These are phyloP conservation scores for Eucalyptus coolabah DNA, from an alignment of 345 rosid species.

Conservation along the genomic window DNA sequence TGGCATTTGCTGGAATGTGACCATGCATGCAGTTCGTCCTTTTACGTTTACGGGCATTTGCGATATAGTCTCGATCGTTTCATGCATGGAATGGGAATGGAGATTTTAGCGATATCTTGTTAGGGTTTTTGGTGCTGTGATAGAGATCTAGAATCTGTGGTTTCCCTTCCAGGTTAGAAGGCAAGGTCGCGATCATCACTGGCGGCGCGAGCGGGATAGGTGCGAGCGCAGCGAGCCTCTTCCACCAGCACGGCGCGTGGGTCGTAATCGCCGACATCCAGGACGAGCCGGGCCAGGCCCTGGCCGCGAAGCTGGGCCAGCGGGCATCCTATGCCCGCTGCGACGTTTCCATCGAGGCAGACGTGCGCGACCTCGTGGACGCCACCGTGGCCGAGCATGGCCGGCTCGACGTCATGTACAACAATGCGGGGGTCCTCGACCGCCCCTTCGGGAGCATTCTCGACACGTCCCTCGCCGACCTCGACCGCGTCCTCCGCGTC, in stretches of 20 bases:
- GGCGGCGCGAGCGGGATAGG: background rate
- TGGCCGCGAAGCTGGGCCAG: background rate
- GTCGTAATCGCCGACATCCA: background rate
- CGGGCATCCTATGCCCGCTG: background rate
- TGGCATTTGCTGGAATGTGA: background rate
- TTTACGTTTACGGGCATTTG: background rate
- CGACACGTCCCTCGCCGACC: too few relatives aligned
- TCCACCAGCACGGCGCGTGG: background rate
- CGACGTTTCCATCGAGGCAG: background rate
- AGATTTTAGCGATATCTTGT: background rate
- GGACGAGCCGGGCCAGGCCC: background rate
- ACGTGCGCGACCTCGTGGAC: background rate
- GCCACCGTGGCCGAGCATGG: background rate
- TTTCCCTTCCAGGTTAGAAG: background rate
- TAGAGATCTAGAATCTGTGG: background rate
- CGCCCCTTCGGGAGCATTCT: rapidly evolving
- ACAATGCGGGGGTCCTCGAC: too few relatives aligned
- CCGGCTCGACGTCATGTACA: background rate
- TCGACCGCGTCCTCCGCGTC: too few relatives aligned
- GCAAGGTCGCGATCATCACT: background rate
- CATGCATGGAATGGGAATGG: background rate
- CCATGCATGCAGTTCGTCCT: background rate
- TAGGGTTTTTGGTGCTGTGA: background rate
- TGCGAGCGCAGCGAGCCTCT: background rate
- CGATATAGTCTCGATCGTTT: background rate